Conservation (phyloP, 345 rosid genomes). For the Salix purpurea region DNA sequence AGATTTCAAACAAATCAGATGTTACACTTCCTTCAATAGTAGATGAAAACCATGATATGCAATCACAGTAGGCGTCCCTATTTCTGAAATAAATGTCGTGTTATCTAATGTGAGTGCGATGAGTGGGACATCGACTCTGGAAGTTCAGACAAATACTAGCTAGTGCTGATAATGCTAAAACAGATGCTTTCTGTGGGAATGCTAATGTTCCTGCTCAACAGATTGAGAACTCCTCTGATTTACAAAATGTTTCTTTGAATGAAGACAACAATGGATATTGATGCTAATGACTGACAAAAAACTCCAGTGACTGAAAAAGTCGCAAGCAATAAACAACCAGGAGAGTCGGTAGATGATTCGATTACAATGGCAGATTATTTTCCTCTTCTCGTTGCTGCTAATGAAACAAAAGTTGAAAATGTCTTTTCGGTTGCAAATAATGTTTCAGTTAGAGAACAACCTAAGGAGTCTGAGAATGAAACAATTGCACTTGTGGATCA, state of each 20-base stretch:
- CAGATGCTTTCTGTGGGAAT: slow-evolving; percentile 5
- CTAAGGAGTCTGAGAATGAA: slow-evolving; percentile 22
- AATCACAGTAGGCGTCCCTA: slow-evolving; percentile 19
- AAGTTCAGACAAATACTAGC: slow-evolving; percentile 9
- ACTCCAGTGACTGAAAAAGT: slow-evolving; percentile 11
- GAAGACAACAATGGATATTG: slow-evolving; percentile 5
- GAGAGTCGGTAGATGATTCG: slow-evolving; percentile 20
- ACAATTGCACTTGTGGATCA: slow-evolving; percentile 13
- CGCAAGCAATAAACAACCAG: slow-evolving; percentile 25
- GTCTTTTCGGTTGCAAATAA: neutral
- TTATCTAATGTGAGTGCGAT: slow-evolving; percentile 25
- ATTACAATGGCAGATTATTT: slow-evolving; percentile 17
- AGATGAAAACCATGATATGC: slow-evolving; percentile 17
- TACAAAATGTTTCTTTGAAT: slow-evolving; percentile 17
- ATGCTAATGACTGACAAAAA: slow-evolving; percentile 17
- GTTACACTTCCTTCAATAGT: neutral
- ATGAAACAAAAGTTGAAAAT: slow-evolving; percentile 15
- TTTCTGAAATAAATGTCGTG: slow-evolving; percentile 17
- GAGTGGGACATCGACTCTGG: slow-evolving; percentile 11
- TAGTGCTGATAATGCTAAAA: slow-evolving; percentile 1
- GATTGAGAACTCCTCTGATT: slow-evolving; percentile 21
- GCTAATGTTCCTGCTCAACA: slow-evolving; percentile 7
- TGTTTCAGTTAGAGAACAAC: slow-evolving; percentile 25
- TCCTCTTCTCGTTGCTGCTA: neutral
- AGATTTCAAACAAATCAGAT: slow-evolving; percentile 10